A percentile compares a stretch with the other conserved stretches of the same genome.
These are phyloP conservation scores for Entomortierella chlamydospora DNA, from an alignment of 192 early-diverging fungal genomes.

Conservation along the genomic window DNA sequence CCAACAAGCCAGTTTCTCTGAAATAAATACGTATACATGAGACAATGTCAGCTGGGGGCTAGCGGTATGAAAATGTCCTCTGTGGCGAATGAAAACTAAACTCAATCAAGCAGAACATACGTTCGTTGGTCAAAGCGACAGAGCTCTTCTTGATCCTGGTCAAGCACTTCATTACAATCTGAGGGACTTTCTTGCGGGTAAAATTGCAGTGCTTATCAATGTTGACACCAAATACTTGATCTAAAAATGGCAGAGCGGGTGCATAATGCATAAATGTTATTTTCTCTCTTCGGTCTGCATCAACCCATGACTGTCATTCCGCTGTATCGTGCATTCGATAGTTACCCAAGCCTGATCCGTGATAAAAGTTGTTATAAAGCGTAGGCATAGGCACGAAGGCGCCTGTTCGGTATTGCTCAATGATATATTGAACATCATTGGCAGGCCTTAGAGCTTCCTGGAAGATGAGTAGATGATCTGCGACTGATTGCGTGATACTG, in stretches of 20 bases:
- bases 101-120: slow-evolving; percentile 12
- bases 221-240: slow-evolving; percentile 83
- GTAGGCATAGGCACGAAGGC: slow-evolving; percentile 77
- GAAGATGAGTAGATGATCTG: slow-evolving; percentile 66
- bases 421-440: slow-evolving; percentile 80
- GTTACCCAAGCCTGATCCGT: slow-evolving; percentile 71
- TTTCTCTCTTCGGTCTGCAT: not conserved
- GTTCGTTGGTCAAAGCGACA: slow-evolving; percentile 33
- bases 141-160: slow-evolving; percentile 69
- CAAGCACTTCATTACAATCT: slow-evolving; percentile 70
- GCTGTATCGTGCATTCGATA: not conserved
- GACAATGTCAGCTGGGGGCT: too few species aligned
- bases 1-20: slow-evolving; percentile 71
- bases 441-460: slow-evolving; percentile 82
- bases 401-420: slow-evolving; percentile 79
- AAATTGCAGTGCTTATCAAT: slow-evolving; percentile 75
- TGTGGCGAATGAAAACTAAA: not conserved
- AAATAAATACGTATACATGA: not conserved
- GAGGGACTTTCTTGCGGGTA: slow-evolving; percentile 68
- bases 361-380: slow-evolving; percentile 76
- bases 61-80: too few species aligned
- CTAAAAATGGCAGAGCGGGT: slow-evolving; percentile 49
- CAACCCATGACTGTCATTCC: not conserved
- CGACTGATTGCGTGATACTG: slow-evolving; percentile 64
- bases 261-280: too few species aligned